Conservation (phyloP, 2,329 filamentous ascomycete species). For the Phialophora macrospora region DNA sequence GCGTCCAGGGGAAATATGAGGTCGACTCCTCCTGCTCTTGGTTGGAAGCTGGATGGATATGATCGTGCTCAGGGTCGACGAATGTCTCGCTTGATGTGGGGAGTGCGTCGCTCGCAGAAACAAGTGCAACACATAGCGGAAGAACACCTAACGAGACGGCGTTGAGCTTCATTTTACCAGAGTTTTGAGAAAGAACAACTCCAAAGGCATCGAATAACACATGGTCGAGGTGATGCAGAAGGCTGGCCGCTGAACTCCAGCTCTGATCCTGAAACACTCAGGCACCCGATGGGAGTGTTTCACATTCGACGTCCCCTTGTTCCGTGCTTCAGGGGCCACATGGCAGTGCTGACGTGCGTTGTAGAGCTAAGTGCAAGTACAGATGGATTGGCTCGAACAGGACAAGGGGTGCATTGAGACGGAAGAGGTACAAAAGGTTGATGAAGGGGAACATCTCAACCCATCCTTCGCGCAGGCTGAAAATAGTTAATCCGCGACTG, state of each 20-base stretch:
- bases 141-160: not conserved
- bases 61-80: not conserved
- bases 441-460: not conserved
- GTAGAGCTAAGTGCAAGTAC: not conserved
- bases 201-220: not conserved
- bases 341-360: not conserved
- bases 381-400: not conserved
- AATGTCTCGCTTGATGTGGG: not conserved
- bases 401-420: not conserved
- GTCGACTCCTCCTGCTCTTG: not conserved
- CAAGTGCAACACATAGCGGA: not conserved
- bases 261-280: not conserved
- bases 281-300: not conserved
- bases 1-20: conserved; percentile 20
- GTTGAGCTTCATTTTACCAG: not conserved
- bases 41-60: not conserved
- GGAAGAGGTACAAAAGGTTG: not conserved
- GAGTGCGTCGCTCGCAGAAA: not conserved
- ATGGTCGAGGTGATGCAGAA: not conserved
- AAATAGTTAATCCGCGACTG: no score
- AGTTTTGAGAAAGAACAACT: not conserved
- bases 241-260: not conserved
- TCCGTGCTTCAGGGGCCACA: not conserved
- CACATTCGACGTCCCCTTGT: not conserved
- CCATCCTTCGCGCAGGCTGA: not conserved